Base-by-base conservation (phyloP, 768 basidiomycete species). In the Termitomyces heimii region DNA sequence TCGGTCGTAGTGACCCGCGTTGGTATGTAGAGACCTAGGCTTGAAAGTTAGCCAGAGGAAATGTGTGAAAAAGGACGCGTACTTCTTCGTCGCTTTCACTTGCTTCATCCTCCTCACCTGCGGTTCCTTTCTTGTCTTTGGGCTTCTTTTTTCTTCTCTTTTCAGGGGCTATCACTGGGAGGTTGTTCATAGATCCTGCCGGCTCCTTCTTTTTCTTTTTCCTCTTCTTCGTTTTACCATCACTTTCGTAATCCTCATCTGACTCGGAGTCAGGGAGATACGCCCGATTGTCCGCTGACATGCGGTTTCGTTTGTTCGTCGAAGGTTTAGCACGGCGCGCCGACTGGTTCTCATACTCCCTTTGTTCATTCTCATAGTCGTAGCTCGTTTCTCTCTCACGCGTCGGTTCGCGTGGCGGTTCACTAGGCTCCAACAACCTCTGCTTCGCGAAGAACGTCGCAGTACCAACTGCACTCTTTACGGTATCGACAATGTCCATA, bases 261-360 rank as follows among this genome's bases (percentile, higher is more conserved):
- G 73, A 77, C 40, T 90, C 89, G 34, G 82, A 62, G 61, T 88
- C 88, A 8, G 91, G 91, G 53, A 80, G 80, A 64, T 92, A 94
- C 0, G 91, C 91, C 68, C 88, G 89, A 71, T 92, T 91, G 68
- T 93, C 92, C 24, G 74, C 65, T 0, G 87, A 88, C 60, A 91
- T 89, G 32, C 85, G 82, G 62, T 78, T 79, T 26, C 83, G 81
- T 66, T 76, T 81, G 60, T 77, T 72, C 8, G 64, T 60, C 10
- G 68, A 60, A 24, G 62, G 55, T 50, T 62, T 65, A 12, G 65
- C 54, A 43, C 64, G 65, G 50, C 69, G 65, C 58, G 46, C 28
- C 13, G 66, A 71, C 70, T 69, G 69, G 28, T 66, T 71, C 58
- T 82, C 77, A 61, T 75, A 86, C 28, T 87, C 83, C 26, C 79